Evolutionary conservation across 345 rosid species (phyloP).

Genomic region (Eucalyptus sp.): DNA sequence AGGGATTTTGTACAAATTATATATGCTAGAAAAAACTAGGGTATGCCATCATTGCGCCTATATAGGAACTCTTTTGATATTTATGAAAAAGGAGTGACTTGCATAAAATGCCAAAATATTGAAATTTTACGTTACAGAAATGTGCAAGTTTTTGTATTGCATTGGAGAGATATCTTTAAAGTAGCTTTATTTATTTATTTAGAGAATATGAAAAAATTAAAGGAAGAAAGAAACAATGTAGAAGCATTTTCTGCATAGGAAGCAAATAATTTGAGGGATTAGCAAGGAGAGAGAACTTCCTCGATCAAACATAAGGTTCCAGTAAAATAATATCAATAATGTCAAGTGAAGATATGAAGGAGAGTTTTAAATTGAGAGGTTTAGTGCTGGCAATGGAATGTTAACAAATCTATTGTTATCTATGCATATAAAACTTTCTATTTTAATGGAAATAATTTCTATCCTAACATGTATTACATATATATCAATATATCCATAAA

Average conservation of each 20-base stretch:
- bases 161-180: no score
- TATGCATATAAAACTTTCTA: background rate
- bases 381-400: background rate
- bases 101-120: no score
- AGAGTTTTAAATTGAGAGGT: background rate
- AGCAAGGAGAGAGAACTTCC: background rate
- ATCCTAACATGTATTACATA: background rate
- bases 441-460: rapidly evolving
- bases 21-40: background rate
- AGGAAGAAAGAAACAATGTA: background rate
- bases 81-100: background rate
- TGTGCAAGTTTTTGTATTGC: no score
- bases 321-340: background rate
- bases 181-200: rapidly evolving
- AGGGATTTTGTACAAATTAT: background rate
- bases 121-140: rapidly evolving
- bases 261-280: background rate
- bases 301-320: rapidly evolving
- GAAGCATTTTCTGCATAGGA: background rate
- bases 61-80: no score
- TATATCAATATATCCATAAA: background rate
- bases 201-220: background rate
- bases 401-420: background rate
- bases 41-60: rapidly evolving
- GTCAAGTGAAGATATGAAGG: background rate